phyloP scores from a whole-genome alignment of 2,329 filamentous ascomycete species.

The Ilyonectria robusta region DNA sequence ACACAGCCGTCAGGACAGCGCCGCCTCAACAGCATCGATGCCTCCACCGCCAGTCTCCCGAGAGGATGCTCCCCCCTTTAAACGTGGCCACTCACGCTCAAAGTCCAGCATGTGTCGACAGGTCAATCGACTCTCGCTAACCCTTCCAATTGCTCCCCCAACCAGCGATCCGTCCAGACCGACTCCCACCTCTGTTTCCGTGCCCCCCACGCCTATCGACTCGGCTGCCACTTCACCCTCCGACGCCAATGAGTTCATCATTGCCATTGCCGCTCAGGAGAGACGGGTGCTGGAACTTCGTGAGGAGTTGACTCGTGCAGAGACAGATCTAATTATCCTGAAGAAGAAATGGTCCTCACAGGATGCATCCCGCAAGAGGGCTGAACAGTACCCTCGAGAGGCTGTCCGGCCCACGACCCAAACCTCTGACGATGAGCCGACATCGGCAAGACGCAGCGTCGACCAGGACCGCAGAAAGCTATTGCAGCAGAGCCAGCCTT shows the following conservation, averaged over 20 bases:
- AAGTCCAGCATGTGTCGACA: constrained; percentile 68
- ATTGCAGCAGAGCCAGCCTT: constrained; percentile 64
- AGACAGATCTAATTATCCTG: constrained; percentile 80
- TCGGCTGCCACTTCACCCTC: constrained; percentile 60
- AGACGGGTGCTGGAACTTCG: constrained; percentile 89
- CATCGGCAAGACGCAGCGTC: constrained; percentile 57
- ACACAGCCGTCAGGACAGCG: constrained; percentile 37
- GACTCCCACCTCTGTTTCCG: constrained; percentile 62
- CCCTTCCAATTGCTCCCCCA: constrained; percentile 72
- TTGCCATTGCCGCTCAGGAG: constrained; percentile 93
- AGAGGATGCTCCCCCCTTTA: constrained; percentile 57
- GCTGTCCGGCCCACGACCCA: constrained; percentile 61
- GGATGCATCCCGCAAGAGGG: constrained; percentile 82
- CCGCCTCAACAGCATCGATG: constrained; percentile 46
- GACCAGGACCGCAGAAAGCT: constrained; percentile 84
- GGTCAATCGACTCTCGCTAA: constrained; percentile 72
- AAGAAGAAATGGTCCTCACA: constrained; percentile 88
- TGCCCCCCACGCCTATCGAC: constrained; percentile 67
- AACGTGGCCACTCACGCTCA: constrained; percentile 63
- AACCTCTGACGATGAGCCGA: constrained; percentile 51
- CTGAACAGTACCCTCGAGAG: constrained; percentile 71
- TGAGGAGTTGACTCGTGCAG: constrained; percentile 89
- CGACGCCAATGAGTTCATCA: constrained; percentile 80
- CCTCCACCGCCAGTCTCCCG: constrained; percentile 55
- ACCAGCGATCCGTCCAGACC: constrained; percentile 67